Percentiles rank a stretch among this genome's conserved stretches.
Evolutionary conservation across 1,284 basidiomycete species (phyloP).

Genomic region (Grifola frondosa): DNA sequence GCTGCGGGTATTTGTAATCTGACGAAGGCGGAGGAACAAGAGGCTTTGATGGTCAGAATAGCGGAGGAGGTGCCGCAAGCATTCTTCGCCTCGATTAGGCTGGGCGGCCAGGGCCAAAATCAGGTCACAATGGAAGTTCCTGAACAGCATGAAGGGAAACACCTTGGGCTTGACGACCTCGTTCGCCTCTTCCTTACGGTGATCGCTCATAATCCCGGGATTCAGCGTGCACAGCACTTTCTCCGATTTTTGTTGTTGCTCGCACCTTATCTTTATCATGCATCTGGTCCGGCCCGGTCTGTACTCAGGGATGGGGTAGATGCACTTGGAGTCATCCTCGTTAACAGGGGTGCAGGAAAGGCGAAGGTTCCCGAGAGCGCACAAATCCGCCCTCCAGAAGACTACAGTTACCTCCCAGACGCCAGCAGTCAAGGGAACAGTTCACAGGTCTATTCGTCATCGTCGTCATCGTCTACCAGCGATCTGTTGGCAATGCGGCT

Average conservation of each 20-base stretch:
- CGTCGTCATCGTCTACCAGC: slow-evolving; percentile 47
- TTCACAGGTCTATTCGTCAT: too few species aligned
- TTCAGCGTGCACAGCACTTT: slow-evolving; percentile 67
- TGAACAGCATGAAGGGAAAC: slow-evolving; percentile 61
- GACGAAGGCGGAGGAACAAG: slow-evolving; percentile 69
- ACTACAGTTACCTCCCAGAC: slow-evolving; percentile 21
- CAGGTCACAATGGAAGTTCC: slow-evolving; percentile 43
- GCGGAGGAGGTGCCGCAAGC: slow-evolving; percentile 68
- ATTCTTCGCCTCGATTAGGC: slow-evolving; percentile 56
- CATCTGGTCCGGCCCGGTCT: slow-evolving; percentile 46
- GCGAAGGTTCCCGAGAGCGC: slow-evolving; percentile 43
- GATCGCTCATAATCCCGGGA: slow-evolving; percentile 73
- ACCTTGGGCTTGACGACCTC: slow-evolving; percentile 65
- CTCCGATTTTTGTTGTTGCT: slow-evolving; percentile 61
- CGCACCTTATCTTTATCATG: slow-evolving; percentile 57
- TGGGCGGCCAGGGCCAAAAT: slow-evolving; percentile 27
- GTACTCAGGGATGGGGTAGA: slow-evolving; percentile 69
- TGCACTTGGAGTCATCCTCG: slow-evolving; percentile 61
- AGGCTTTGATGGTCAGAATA: slow-evolving; percentile 66
- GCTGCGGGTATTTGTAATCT: slow-evolving; percentile 67
- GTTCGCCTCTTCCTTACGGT: slow-evolving; percentile 76
- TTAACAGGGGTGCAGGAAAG: slow-evolving; percentile 44
- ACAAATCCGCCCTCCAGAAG: slow-evolving; percentile 30
- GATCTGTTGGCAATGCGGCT: slow-evolving; percentile 59
- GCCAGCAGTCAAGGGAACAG: slow-evolving; percentile 35